Conservation (phyloP, 257 asterid genomes). For the Avicennia marina region DNA sequence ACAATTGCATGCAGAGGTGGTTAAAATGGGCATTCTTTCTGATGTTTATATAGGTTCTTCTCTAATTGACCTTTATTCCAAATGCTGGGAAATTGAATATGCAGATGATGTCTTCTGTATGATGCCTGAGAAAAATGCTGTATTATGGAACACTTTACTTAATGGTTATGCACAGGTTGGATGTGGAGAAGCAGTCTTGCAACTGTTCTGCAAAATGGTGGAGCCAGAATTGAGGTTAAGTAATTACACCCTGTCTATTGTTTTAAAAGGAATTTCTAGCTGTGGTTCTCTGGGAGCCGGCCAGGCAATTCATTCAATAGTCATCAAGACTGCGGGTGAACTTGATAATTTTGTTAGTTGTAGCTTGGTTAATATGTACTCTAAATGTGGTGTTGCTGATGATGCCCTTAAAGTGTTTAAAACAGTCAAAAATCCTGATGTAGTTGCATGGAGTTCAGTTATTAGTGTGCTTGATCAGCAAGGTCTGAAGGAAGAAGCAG, state of each 20-base stretch:
- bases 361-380: slow-evolving; percentile 74
- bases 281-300: slow-evolving; percentile 44
- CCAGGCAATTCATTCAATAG: slow-evolving; percentile 58
- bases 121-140: slow-evolving; percentile 69
- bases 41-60: slow-evolving; percentile 76
- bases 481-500: slow-evolving; percentile 68
- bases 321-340: slow-evolving; percentile 54
- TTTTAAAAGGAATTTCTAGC: slow-evolving; percentile 67
- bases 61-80: slow-evolving; percentile 64
- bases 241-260: slow-evolving; percentile 60
- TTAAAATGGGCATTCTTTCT: slow-evolving; percentile 50
- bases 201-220: slow-evolving; percentile 43
- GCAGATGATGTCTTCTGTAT: slow-evolving; percentile 51
- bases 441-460: slow-evolving; percentile 77
- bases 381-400: slow-evolving; percentile 52
- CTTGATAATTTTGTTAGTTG: slow-evolving; percentile 65
- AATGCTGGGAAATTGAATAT: slow-evolving; percentile 59
- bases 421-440: slow-evolving; percentile 54
- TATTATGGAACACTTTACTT: slow-evolving; percentile 73
- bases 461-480: slow-evolving; percentile 67
- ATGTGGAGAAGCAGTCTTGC: slow-evolving; percentile 55
- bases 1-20: slow-evolving; percentile 68
- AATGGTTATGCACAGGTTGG: slow-evolving; percentile 78
- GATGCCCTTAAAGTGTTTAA: slow-evolving; percentile 62
- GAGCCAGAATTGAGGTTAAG: slow-evolving; percentile 58